Conservation (phyloP, 345 rosid species). For the Zanthoxylum bungeanum region DNA sequence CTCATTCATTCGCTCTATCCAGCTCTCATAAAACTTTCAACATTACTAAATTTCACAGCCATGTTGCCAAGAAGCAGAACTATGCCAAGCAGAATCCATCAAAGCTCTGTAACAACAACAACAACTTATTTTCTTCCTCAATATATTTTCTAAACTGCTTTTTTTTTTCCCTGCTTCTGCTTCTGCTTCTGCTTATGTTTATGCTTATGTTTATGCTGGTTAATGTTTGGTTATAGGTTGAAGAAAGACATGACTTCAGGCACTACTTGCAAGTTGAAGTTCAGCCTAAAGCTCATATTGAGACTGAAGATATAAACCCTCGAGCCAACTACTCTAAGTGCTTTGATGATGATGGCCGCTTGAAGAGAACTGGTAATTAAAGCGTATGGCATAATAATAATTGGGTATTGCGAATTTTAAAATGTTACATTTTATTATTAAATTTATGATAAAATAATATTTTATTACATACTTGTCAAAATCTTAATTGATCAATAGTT, state of each 20-base stretch:
- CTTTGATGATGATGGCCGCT: constrained; percentile 60
- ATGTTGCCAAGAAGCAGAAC: constrained; percentile 62
- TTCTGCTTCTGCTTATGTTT: neutral
- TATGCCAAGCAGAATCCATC: constrained; percentile 50
- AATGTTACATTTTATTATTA: too few relatives aligned
- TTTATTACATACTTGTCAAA: too few relatives aligned
- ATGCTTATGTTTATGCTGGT: neutral
- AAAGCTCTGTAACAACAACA: constrained; percentile 29
- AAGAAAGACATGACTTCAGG: constrained; percentile 48
- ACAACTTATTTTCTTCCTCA: neutral
- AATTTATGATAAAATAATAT: too few relatives aligned
- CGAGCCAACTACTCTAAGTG: constrained; percentile 43
- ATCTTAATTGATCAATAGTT: too few relatives aligned
- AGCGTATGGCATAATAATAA: too few relatives aligned
- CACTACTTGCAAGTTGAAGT: constrained; percentile 52
- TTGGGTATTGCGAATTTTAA: too few relatives aligned
- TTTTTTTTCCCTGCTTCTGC: neutral
- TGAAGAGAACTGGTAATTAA: constrained; percentile 65
- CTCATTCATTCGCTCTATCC: neutral
- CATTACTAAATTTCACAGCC: neutral
- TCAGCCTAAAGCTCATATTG: constrained; percentile 28
- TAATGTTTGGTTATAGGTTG: constrained; percentile 29
- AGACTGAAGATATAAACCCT: constrained; percentile 29
- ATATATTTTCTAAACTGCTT: neutral
- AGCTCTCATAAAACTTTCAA: neutral